Percentiles rank a stretch among this genome's conserved stretches.
Evolutionary conservation across 2,329 filamentous ascomycete genomes (phyloP).

Genomic region (Epichloe baconii): DNA sequence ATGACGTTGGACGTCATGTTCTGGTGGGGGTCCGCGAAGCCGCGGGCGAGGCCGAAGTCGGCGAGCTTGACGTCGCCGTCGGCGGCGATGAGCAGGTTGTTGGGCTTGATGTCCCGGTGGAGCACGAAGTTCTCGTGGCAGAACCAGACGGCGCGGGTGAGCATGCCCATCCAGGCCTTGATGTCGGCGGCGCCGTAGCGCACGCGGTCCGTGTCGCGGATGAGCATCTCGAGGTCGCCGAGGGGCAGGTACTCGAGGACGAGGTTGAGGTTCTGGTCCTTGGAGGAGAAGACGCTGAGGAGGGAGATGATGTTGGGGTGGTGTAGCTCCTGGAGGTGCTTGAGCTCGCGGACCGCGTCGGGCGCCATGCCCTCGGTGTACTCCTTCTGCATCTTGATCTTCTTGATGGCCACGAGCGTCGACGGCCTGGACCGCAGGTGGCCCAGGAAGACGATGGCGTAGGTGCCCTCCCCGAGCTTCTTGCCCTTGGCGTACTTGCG

Average conservation of each 20-base stretch:
- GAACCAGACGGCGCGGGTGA: slow-evolving; percentile 86
- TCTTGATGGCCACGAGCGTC: slow-evolving; percentile 78
- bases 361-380: slow-evolving; percentile 86
- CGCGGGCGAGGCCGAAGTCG: slow-evolving; percentile 89
- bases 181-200: slow-evolving; percentile 81
- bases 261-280: slow-evolving; percentile 91
- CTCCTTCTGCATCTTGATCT: slow-evolving; percentile 77
- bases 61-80: slow-evolving; percentile 91
- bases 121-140: slow-evolving; percentile 91
- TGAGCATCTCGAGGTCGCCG: slow-evolving; percentile 91
- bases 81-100: slow-evolving; percentile 89
- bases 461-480: slow-evolving; percentile 91
- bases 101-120: slow-evolving; percentile 97
- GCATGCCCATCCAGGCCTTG: slow-evolving; percentile 98
- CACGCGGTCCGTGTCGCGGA: slow-evolving; percentile 67
- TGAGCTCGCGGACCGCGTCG: slow-evolving; percentile 91
- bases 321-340: slow-evolving; percentile 83
- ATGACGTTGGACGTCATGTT: slow-evolving; percentile 92
- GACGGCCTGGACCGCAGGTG: slow-evolving; percentile 61
- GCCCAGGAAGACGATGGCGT: slow-evolving; percentile 88
- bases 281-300: slow-evolving; percentile 85
- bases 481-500: slow-evolving; percentile 86
- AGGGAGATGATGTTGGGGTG: slow-evolving; percentile 95
- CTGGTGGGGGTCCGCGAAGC: slow-evolving; percentile 76
- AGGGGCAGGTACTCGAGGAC: slow-evolving; percentile 87